These are phyloP conservation scores for Daedalea quercina DNA, from an alignment of 768 basidiomycete genomes.

Conservation along the genomic window DNA sequence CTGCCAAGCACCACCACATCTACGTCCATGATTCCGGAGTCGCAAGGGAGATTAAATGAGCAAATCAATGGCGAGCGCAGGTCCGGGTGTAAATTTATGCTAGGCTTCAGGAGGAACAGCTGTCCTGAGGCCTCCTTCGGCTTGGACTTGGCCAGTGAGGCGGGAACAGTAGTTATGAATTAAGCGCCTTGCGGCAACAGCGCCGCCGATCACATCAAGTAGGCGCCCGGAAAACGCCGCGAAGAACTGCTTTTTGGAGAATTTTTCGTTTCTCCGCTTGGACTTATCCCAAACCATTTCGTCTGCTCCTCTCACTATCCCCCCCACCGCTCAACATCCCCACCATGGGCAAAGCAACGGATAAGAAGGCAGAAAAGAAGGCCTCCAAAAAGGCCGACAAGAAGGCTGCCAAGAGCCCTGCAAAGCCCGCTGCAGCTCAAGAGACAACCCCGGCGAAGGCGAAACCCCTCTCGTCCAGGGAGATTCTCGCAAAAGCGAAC, in stretches of 20 bases:
- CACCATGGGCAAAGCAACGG: constrained; percentile 34
- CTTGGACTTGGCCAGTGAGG: too few relatives aligned
- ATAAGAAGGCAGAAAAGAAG: constrained; percentile 37
- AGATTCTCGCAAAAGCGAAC: constrained; percentile 36
- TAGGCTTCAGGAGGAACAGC: too few relatives aligned
- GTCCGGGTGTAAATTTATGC: too few relatives aligned
- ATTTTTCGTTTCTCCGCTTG: constrained; percentile 12
- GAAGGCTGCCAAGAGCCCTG: constrained; percentile 27
- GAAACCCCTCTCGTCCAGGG: constrained; percentile 32
- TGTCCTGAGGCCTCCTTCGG: neutral
- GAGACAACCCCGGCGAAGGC: constrained; percentile 14
- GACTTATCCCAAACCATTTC: constrained; percentile 11
- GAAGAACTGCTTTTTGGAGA: constrained; percentile 11
- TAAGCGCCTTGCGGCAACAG: too few relatives aligned
- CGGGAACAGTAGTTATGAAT: too few relatives aligned
- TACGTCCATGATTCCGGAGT: constrained; percentile 35
- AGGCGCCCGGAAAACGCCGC: neutral
- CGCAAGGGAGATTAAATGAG: neutral
- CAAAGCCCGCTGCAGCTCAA: too few relatives aligned
- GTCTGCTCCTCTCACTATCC: constrained; percentile 6
- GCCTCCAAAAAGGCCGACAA: constrained; percentile 27
- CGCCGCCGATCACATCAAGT: neutral
- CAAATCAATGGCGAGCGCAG: neutral
- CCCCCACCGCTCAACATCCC: constrained; percentile 2
- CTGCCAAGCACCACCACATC: constrained; percentile 71